Evolutionary conservation across 2,329 filamentous ascomycete species (phyloP).

Genomic region (Fusarium veterinarium): DNA sequence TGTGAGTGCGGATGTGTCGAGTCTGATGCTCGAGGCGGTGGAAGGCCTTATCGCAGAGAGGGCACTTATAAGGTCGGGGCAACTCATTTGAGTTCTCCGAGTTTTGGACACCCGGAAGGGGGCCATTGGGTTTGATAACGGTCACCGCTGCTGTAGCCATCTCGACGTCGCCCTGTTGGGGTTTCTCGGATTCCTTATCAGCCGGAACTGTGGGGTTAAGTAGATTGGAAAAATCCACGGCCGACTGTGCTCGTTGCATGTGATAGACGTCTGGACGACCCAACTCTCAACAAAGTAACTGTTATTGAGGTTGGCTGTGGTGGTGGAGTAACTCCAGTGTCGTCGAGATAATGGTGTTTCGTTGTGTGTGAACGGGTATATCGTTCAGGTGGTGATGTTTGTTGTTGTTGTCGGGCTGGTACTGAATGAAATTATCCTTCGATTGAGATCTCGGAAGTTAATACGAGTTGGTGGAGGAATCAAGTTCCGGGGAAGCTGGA

Average conservation of each 20-base stretch:
- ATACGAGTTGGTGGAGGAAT: constrained; percentile 34
- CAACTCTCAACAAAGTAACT: constrained; percentile 22
- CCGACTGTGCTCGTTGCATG: constrained; percentile 80
- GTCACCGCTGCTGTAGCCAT: constrained; percentile 65
- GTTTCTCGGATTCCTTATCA: constrained; percentile 40
- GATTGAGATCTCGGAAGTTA: constrained; percentile 7
- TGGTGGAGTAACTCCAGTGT: constrained; percentile 14
- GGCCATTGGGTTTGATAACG: constrained; percentile 71
- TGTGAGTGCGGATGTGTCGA: constrained; percentile 93
- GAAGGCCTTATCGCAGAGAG: constrained; percentile 97
- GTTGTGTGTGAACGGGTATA: not conserved
- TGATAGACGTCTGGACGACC: constrained; percentile 58
- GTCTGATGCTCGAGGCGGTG: constrained; percentile 96
- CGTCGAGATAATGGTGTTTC: constrained; percentile 18
- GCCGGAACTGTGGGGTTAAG: constrained; percentile 66
- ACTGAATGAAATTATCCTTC: constrained; percentile 10
- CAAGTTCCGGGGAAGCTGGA: constrained; percentile 42
- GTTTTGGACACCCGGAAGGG: constrained; percentile 70
- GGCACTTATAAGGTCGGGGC: constrained; percentile 97
- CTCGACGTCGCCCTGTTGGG: constrained; percentile 53
- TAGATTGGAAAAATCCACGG: constrained; percentile 80
- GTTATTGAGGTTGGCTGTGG: constrained; percentile 19
- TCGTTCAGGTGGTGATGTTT: not conserved
- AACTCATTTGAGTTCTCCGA: constrained; percentile 74
- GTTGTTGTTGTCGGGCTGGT: not conserved